Percentiles rank a stretch among this genome's conserved stretches.
phyloP scores from a whole-genome alignment of 2,329 filamentous ascomycete genomes.

The Botrytis byssoidea region DNA sequence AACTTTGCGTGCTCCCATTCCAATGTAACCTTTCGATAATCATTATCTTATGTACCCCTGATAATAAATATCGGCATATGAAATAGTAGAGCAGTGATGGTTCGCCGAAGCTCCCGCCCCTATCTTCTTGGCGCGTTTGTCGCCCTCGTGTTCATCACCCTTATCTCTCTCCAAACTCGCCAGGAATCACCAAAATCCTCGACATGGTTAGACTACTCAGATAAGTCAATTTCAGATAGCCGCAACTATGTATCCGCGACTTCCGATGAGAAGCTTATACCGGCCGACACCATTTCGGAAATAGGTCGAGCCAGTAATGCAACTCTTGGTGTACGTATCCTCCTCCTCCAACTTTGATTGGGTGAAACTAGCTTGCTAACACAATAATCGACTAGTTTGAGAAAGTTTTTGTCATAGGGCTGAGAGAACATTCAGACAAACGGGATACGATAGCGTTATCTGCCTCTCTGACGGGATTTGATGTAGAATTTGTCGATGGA shows the following conservation, averaged over 20 bases:
- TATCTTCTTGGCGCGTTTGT: neutral
- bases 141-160: neutral
- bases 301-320: slow-evolving; percentile 7
- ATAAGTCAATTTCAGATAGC: neutral
- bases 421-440: slow-evolving; percentile 49
- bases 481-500: slow-evolving; percentile 46
- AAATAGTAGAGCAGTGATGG: neutral
- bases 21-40: neutral
- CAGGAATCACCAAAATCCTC: neutral
- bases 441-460: slow-evolving; percentile 48
- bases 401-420: slow-evolving; percentile 47
- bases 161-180: neutral
- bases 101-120: neutral
- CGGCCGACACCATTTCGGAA: slow-evolving; percentile 6
- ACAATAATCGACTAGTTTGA: slow-evolving; percentile 38
- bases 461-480: slow-evolving; percentile 44
- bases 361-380: neutral
- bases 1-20: neutral
- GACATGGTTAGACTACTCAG: slow-evolving; percentile 14
- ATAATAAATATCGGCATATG: neutral
- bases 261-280: neutral
- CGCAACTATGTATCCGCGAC: neutral
- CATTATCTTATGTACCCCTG: neutral
- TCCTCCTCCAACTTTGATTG: neutral
- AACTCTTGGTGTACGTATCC: neutral